A percentile compares a stretch with the other conserved stretches of the same genome.
Evolutionary conservation across 495 filamentous ascomycete genomes (phyloP).

Genomic region (Neurospora sp.): DNA sequence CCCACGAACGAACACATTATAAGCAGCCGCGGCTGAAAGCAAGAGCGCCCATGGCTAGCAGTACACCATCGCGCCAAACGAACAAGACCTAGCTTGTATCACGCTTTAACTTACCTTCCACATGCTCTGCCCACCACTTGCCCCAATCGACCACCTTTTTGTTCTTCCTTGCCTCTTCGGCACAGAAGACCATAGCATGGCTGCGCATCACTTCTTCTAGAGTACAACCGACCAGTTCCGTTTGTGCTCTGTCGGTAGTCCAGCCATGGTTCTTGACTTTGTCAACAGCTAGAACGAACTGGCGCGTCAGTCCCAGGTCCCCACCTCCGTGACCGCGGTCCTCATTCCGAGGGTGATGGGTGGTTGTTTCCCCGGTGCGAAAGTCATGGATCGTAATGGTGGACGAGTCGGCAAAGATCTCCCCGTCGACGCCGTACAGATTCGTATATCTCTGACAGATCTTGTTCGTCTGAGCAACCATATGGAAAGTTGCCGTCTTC

Average conservation of each 20-base stretch:
- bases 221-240: conserved; percentile 62
- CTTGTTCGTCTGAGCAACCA: conserved; percentile 82
- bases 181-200: conserved; percentile 90
- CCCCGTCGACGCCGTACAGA: conserved; percentile 76
- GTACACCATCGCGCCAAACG: background rate
- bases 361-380: conserved; percentile 40
- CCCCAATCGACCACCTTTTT: conserved; percentile 65
- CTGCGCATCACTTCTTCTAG: conserved; percentile 77
- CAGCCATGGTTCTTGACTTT: conserved; percentile 62
- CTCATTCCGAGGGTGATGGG: conserved; percentile 42
- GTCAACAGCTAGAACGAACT: conserved; percentile 73
- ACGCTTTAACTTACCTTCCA: conserved; percentile 19
- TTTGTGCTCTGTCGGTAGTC: conserved; percentile 64
- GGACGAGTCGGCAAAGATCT: conserved; percentile 68
- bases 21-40: background rate
- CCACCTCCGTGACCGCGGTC: conserved; percentile 72
- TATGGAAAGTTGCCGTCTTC: conserved; percentile 85
- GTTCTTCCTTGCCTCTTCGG: conserved; percentile 69
- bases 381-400: conserved; percentile 59
- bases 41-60: background rate
- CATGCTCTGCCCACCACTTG: conserved; percentile 64
- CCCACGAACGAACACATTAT: background rate
- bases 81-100: background rate
- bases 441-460: conserved; percentile 75
- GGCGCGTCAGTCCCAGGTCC: conserved; percentile 67